Base-by-base conservation (phyloP, 2,329 filamentous ascomycete genomes). In the Venturia effusa region DNA sequence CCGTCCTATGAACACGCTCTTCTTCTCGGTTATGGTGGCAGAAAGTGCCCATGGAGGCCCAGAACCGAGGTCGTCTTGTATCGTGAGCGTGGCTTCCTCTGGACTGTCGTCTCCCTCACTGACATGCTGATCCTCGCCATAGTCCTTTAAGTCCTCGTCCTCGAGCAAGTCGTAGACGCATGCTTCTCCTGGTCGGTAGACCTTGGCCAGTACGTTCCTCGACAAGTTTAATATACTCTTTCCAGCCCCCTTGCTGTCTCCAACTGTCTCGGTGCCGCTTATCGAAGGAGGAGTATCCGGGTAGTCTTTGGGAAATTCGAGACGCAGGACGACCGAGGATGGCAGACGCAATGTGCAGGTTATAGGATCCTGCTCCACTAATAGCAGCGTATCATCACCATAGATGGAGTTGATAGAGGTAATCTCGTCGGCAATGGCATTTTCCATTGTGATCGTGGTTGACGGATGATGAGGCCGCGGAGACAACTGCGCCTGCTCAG, bases 131-230 rank as follows among this genome's bases (percentile, higher is more conserved):
- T 62, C 66, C 45, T 72, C 64, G 63, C 74, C 77, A 70, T 89
- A 88, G 70, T 77, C 75, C 6, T 83, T 73, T 2, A 75, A 71
- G 66, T 79, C 79, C 39, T 74, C 74, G 0, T 83, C 83, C 68
- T 96, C 92, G 43, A 97, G 82, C n/a, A 95, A 82, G 72, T 97
- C 93, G 70, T 92, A 99, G 3, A 99, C 78, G 70, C 92, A 97
- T 27, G 96, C 91, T 62, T 85, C 82, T 0, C 91, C 92, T 0
- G 85, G 83, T 62, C 83, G 80, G 73, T 87, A 96, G 4, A 89
- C 82, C n/a, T 80, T 78, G 0, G 78, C 80, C 39, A 97, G 76
- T 0, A 88, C 86, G 41, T 85, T 79, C 37, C 86, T 80, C 64
- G 94, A 86, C 2, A 89, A 75, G 2, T 83, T 82, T n/a, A 92